Evolutionary conservation across 768 basidiomycete species (phyloP).

Genomic region (Chlorophyllum brunneum): DNA sequence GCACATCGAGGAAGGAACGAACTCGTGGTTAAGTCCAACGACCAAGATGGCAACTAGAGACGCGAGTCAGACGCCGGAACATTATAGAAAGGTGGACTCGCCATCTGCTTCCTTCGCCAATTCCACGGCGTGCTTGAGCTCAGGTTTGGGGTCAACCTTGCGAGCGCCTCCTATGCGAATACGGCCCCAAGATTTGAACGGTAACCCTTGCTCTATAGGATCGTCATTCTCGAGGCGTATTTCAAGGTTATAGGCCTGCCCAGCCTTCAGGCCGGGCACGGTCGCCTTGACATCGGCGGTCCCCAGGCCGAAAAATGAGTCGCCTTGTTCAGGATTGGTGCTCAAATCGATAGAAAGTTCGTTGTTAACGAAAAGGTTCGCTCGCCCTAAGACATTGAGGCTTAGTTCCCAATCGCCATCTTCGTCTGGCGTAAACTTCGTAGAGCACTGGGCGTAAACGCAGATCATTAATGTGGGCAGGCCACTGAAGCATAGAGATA

Average conservation of each 20-base stretch:
- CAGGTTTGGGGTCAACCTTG: slow-evolving; percentile 32
- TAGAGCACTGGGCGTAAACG: slow-evolving; percentile 27
- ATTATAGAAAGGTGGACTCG: slow-evolving; percentile 15
- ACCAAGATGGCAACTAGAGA: slow-evolving; percentile 41
- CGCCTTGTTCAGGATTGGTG: slow-evolving; percentile 32
- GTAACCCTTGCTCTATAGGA: slow-evolving; percentile 29
- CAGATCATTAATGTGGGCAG: neutral
- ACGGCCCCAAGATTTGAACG: slow-evolving; percentile 37
- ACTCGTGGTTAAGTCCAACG: slow-evolving; percentile 55
- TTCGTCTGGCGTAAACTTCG: slow-evolving; percentile 48
- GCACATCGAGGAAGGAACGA: slow-evolving; percentile 11
- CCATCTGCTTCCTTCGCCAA: slow-evolving; percentile 39
- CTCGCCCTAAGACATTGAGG: slow-evolving; percentile 37
- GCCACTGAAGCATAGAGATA: no score
- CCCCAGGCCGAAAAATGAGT: slow-evolving; percentile 41
- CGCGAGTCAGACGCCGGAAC: neutral
- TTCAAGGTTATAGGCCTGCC: slow-evolving; percentile 37
- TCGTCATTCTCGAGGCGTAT: slow-evolving; percentile 30
- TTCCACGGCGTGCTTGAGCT: slow-evolving; percentile 35
- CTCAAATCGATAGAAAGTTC: slow-evolving; percentile 43
- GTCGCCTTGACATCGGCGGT: slow-evolving; percentile 34
- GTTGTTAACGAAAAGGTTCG: slow-evolving; percentile 49
- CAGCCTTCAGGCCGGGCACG: slow-evolving; percentile 36
- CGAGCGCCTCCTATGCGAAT: slow-evolving; percentile 32
- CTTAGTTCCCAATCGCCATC: slow-evolving; percentile 49